Evolutionary conservation across 2,329 filamentous ascomycete species (phyloP).

Genomic region (Arthrinium phaeospermum): DNA sequence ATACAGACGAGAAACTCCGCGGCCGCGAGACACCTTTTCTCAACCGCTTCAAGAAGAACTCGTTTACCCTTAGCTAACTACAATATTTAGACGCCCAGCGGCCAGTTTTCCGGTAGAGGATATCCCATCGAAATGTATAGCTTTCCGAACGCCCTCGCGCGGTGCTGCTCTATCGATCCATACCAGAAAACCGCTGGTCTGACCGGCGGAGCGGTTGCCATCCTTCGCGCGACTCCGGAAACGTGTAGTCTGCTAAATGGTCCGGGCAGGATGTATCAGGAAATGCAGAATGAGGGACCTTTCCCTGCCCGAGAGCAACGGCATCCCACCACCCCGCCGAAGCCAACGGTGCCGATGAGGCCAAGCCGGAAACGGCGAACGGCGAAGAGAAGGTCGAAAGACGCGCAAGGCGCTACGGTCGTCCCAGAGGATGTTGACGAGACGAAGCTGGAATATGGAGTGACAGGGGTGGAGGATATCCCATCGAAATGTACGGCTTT

Average conservation of each 20-base stretch:
- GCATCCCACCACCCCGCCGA: constrained; percentile 47
- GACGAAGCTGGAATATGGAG: constrained; percentile 49
- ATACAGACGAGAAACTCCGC: too few species aligned
- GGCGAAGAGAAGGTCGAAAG: constrained; percentile 44
- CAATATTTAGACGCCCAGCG: too few species aligned
- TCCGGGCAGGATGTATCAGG: constrained; percentile 64
- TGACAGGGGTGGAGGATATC: too few species aligned
- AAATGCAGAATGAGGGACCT: constrained; percentile 29
- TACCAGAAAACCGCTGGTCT: constrained; percentile 35
- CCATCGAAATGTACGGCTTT: too few species aligned
- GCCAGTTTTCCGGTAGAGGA: neutral
- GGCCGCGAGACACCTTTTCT: too few species aligned
- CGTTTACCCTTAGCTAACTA: too few species aligned
- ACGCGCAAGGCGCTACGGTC: constrained; percentile 71
- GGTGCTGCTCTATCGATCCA: too few species aligned
- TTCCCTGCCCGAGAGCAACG: constrained; percentile 46
- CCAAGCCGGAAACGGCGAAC: constrained; percentile 16
- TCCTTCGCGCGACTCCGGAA: constrained; percentile 60
- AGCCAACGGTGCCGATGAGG: constrained; percentile 46
- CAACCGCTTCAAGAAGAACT: too few species aligned
- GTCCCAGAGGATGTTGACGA: constrained; percentile 66
- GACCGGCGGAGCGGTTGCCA: constrained; percentile 56
- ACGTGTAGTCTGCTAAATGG: constrained; percentile 60
- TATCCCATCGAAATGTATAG: constrained; percentile 45
- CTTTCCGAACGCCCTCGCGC: constrained; percentile 45